Conservation (phyloP, 768 basidiomycete genomes). For the Naematelia aurantialba region DNA sequence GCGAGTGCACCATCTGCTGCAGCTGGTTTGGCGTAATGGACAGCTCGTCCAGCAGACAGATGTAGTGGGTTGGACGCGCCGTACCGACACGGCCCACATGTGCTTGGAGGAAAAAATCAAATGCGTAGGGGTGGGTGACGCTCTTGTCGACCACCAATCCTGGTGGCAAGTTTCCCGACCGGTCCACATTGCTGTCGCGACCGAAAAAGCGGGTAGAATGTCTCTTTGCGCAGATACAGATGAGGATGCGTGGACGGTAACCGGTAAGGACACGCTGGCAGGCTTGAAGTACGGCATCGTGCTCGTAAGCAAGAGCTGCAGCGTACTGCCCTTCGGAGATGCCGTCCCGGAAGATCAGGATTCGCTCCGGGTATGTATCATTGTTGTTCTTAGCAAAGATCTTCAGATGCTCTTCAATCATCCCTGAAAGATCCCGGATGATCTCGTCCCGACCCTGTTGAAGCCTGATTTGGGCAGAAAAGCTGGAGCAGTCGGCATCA, state of each 20-base stretch:
- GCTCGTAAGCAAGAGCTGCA: slow-evolving; percentile 43
- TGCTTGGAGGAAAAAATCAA: slow-evolving; percentile 49
- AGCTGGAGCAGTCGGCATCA: slow-evolving; percentile 37
- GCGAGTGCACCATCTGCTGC: slow-evolving; percentile 39
- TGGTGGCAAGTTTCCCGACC: slow-evolving; percentile 41
- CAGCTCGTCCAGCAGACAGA: slow-evolving; percentile 44
- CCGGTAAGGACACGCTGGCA: slow-evolving; percentile 22
- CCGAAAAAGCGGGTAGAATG: slow-evolving; percentile 49
- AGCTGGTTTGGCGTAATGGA: slow-evolving; percentile 41
- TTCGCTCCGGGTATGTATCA: slow-evolving; percentile 31
- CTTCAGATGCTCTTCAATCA: slow-evolving; percentile 44
- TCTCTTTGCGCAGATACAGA: slow-evolving; percentile 46
- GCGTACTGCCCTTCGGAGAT: slow-evolving; percentile 49
- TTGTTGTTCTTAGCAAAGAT: slow-evolving; percentile 40
- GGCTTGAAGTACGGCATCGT: slow-evolving; percentile 41
- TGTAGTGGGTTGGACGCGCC: slow-evolving; percentile 47
- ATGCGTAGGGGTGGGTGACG: slow-evolving; percentile 46
- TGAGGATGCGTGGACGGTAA: slow-evolving; percentile 34
- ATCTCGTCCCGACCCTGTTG: slow-evolving; percentile 48
- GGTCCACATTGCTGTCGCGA: slow-evolving; percentile 26
- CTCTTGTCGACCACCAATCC: slow-evolving; percentile 41
- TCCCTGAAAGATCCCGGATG: slow-evolving; percentile 44
- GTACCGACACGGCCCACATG: slow-evolving; percentile 48
- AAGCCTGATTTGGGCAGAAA: slow-evolving; percentile 41
- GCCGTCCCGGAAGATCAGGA: slow-evolving; percentile 51